These are phyloP conservation scores for Stenocarpella maydis DNA, from an alignment of 2,329 filamentous ascomycete species.

Conservation along the genomic window DNA sequence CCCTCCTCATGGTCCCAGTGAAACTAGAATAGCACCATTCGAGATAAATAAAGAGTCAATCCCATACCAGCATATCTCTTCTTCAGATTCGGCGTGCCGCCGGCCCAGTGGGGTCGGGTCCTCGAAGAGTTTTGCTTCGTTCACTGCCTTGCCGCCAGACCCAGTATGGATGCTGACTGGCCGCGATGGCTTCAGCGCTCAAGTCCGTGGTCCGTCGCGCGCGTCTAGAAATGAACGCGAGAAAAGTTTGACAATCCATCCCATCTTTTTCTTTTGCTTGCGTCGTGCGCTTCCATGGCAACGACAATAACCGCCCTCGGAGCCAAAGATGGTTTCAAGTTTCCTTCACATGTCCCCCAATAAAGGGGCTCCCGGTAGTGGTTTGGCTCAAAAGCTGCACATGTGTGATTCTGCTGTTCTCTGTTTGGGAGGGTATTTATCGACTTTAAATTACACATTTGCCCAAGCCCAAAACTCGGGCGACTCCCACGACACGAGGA, in stretches of 20 bases:
- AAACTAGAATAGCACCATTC: background rate
- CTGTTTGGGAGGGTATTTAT: slow-evolving; percentile 22
- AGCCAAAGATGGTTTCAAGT: slow-evolving; percentile 12
- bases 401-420: slow-evolving; percentile 19
- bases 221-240: slow-evolving; percentile 20
- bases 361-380: background rate
- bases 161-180: slow-evolving; percentile 12
- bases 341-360: slow-evolving; percentile 15
- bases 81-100: slow-evolving; percentile 30
- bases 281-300: background rate
- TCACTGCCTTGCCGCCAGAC: slow-evolving; percentile 28
- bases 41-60: slow-evolving; percentile 1
- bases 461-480: slow-evolving; percentile 18
- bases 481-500: slow-evolving; percentile 26
- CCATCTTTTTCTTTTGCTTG: too few species aligned
- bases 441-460: slow-evolving; percentile 29
- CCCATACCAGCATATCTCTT: background rate
- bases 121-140: background rate
- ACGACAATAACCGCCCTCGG: slow-evolving; percentile 9
- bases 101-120: background rate
- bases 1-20: too few species aligned
- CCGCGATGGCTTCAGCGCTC: slow-evolving; percentile 33
- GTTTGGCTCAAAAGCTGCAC: background rate
- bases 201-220: slow-evolving; percentile 29
- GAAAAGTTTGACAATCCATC: background rate